Base-by-base conservation (phyloP, 2,329 filamentous ascomycete genomes). In the Clonostachys sp. region DNA sequence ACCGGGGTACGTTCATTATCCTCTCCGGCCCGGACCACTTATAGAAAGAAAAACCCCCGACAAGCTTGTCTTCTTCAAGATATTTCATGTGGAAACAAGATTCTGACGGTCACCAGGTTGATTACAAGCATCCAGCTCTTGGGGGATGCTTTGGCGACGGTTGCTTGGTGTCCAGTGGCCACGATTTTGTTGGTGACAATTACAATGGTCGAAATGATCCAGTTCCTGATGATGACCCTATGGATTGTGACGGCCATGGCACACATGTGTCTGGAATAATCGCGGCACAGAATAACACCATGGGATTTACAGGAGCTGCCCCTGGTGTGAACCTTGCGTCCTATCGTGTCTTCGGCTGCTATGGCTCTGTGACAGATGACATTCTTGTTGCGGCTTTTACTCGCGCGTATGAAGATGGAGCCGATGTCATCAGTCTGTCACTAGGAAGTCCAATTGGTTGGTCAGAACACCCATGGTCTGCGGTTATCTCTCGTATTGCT, bases 101-200 rank as follows among this genome's bases (percentile, higher is more conserved):
- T 36, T 35, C 24, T 30, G 10, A 30, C 9, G 8, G 75, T 76
- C 33, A 47, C 20, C 41, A 72, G 67, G 64, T 81, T 43, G 81
- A 84, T 57, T 84, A 83, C 57, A 69, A 63, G 2, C 80, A 84
- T 55, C 77, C 78, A 2, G 74, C 77, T 33, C 70, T 84, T 4
- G 81, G 81, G 35, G 78, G 78, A 41, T 78, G 78, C 51, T 83
- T 82, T 55, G 80, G 79, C 4, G 56, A 65, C 7, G 77, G 73
- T 5, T 80, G 71, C 56, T 63, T 57, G 42, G 52, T 61, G 34
- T 44, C 53, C 4, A n/a, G 44, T 9, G 58, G 58, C 12, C 50
- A 55, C 14, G 58, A 61, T 20, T 51, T 61, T 20, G 56, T 60
- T 24, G 58, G 59, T 7, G 54, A 60, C 17, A 46, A 47, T 5